phyloP scores from a whole-genome alignment of 129 eudicot genomes.

The Tagetes patula region DNA sequence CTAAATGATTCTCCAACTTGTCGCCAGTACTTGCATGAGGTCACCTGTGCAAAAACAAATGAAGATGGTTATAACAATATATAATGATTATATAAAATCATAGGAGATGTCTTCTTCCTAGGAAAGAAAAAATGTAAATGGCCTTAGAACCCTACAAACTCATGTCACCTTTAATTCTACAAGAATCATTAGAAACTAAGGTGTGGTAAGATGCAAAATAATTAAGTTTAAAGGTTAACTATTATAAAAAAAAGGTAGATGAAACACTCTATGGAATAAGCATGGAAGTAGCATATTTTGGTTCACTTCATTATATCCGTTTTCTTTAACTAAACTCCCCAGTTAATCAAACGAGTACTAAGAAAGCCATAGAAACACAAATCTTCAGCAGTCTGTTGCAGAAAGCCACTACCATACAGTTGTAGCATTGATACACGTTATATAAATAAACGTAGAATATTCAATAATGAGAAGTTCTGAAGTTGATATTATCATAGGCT shows the following conservation, averaged over 20 bases:
- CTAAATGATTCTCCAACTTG: slow-evolving; percentile 96
- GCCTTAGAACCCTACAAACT: background rate
- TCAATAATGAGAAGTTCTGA: background rate
- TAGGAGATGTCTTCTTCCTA: slow-evolving; percentile 7
- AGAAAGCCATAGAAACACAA: background rate
- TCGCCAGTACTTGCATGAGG: slow-evolving; percentile 85
- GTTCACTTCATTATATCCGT: slow-evolving; percentile 13
- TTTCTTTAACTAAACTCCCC: slow-evolving; percentile 1
- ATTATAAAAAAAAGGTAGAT: background rate
- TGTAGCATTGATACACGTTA: background rate
- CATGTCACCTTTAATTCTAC: slow-evolving; percentile 8
- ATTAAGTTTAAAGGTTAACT: slow-evolving; percentile 9
- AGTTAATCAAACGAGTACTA: slow-evolving; percentile 15
- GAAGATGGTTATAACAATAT: slow-evolving; percentile 4
- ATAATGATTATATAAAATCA: slow-evolving; percentile 19
- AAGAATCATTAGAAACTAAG: slow-evolving; percentile 1
- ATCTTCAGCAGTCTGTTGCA: slow-evolving; percentile 6
- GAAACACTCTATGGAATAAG: slow-evolving; percentile 5
- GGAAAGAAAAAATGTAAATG: background rate
- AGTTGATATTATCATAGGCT: background rate
- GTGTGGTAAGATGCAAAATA: slow-evolving; percentile 5
- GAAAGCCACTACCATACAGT: slow-evolving; percentile 15
- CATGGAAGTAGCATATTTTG: background rate
- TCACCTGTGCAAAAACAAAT: slow-evolving; percentile 51
- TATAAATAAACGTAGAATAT: background rate